phyloP scores from a whole-genome alignment of 73 alveolate genomes.

The Paramecium bursaria region DNA sequence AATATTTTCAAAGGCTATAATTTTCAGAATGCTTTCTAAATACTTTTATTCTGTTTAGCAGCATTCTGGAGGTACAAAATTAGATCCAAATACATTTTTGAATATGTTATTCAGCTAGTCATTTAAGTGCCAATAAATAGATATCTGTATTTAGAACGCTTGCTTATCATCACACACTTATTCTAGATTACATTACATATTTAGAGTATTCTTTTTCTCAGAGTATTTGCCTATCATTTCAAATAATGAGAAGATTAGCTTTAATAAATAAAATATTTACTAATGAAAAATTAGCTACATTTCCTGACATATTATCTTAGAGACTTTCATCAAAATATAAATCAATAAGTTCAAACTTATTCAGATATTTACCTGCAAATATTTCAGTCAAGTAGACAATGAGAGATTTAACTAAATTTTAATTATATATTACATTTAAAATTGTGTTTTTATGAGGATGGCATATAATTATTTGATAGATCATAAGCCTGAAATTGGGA shows the following conservation, averaged over 20 bases:
- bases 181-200: slow-evolving; percentile 50
- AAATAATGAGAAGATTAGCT: not conserved
- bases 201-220: not conserved
- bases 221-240: slow-evolving; percentile 38
- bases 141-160: slow-evolving; percentile 27
- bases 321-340: slow-evolving; percentile 41
- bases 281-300: slow-evolving; percentile 16
- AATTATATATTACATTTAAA: slow-evolving; percentile 16
- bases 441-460: not conserved
- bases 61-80: slow-evolving; percentile 1
- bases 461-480: slow-evolving; percentile 27
- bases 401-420: slow-evolving; percentile 6
- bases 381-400: slow-evolving; percentile 18
- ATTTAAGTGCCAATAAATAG: slow-evolving; percentile 8
- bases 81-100: not conserved
- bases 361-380: slow-evolving; percentile 35
- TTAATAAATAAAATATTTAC: no score
- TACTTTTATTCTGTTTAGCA: slow-evolving; percentile 2
- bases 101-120: slow-evolving; percentile 27
- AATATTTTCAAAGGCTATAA: slow-evolving; percentile 1
- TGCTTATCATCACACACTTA: slow-evolving; percentile 27
- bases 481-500: slow-evolving; percentile 51
- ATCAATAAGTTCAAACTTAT: not conserved
- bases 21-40: slow-evolving; percentile 5
- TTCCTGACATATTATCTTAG: slow-evolving; percentile 32